These are phyloP conservation scores for Papiliotrema fonsecae DNA, from an alignment of 1,284 basidiomycete species.

Conservation along the genomic window DNA sequence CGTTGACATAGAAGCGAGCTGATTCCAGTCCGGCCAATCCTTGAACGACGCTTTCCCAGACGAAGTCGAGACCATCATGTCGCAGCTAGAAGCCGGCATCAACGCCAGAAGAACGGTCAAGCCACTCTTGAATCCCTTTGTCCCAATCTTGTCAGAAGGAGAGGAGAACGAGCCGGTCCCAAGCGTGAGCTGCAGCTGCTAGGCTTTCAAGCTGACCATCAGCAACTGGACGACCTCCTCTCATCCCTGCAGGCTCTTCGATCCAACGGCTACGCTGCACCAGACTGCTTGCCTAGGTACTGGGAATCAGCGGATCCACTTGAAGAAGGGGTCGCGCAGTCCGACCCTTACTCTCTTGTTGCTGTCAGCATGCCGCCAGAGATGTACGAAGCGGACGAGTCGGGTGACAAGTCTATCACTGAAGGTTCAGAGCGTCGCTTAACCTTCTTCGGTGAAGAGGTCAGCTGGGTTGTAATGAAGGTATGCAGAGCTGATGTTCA, in stretches of 20 bases:
- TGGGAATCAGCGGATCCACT: conserved; percentile 51
- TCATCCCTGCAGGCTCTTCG: conserved; percentile 34
- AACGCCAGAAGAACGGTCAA: conserved; percentile 27
- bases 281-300: conserved; percentile 58
- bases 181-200: conserved; percentile 23
- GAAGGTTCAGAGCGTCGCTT: conserved; percentile 54
- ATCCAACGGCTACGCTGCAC: conserved; percentile 21
- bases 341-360: conserved; percentile 63
- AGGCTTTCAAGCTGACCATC: not conserved
- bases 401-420: conserved; percentile 39
- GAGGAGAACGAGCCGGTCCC: conserved; percentile 29
- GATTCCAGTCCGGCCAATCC: conserved; percentile 31
- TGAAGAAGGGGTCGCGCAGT: conserved; percentile 49
- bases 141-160: conserved; percentile 26
- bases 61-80: conserved; percentile 32
- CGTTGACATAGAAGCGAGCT: conserved; percentile 7
- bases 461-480: conserved; percentile 45
- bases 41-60: conserved; percentile 30
- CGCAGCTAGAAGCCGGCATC: conserved; percentile 37
- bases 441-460: conserved; percentile 73
- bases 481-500: conserved; percentile 38
- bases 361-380: conserved; percentile 81
- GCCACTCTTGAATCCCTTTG: conserved; percentile 29
- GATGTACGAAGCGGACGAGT: conserved; percentile 58
- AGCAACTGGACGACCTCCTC: conserved; percentile 38